Base-by-base conservation (phyloP, 2,329 filamentous ascomycete genomes). In the Aspergillus sojae region DNA sequence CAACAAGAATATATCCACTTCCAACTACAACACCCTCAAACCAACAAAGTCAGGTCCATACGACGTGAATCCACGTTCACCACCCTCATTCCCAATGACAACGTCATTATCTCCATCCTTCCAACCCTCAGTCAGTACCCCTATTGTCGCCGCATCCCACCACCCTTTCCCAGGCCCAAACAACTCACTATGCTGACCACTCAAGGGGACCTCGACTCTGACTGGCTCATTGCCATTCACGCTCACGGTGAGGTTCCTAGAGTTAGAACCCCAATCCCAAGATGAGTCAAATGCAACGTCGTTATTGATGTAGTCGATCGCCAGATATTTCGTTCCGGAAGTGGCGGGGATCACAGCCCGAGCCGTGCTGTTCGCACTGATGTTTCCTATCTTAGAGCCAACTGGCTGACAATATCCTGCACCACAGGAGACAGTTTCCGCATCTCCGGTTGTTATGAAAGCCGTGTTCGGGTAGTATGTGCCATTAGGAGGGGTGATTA, bases 261-360 rank as follows among this genome's bases (percentile, higher is more conserved):
- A 80, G 66, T 85, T 86, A 0, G 79, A 77, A 0, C 81, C 83
- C 65, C 71, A 78, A 0, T 67, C 78, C 74, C 82, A 85, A 0
- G 80, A 74, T 0, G 74, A 78, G 1, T 70, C 71, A 19, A 83
- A 77, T 0, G 80, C 77, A 12, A 84, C 75, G 10, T 85, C 83
- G 65, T 86, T 85, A 72, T 86, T 85, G 71, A 84, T 82, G 53
- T 80, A 85, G 67, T 84, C 81, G 14, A 85, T 70, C 0, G 80
- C 81, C 0, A 85, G 62, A 36, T 82, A 78, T 62, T 81, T 79
- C 3, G 67, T 67, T 1, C 79, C 77, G 1, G 57, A 21, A 4
- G 65, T 75, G 0, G 73, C 65, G 3, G 72, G 62, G 56, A 85
- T 80, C 0, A 71, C 74, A n/a, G 78, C 75, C 2, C 62, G 74